phyloP scores from a whole-genome alignment of 176 grass and related monocot species.

The Olyra latifolia region DNA sequence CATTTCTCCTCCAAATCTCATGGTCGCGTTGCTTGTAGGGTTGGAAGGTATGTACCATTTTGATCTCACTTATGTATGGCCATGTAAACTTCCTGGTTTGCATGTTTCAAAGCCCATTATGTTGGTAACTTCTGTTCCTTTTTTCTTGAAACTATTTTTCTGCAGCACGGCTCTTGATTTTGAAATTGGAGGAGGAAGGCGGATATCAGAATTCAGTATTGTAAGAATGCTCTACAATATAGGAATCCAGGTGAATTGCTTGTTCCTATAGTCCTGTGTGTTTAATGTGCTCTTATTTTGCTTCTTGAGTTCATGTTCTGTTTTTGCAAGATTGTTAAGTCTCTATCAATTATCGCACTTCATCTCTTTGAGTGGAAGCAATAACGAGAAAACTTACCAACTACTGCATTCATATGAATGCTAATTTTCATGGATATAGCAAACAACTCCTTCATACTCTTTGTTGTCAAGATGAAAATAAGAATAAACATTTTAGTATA shows the following conservation, averaged over 20 bases:
- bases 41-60: constrained; percentile 75
- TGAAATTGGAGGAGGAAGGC: constrained; percentile 94
- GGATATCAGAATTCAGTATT: constrained; percentile 87
- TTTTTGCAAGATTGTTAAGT: background rate
- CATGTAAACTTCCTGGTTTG: background rate
- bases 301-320: background rate
- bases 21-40: constrained; percentile 67
- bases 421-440: constrained; percentile 11
- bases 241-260: constrained; percentile 82
- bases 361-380: background rate
- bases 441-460: background rate
- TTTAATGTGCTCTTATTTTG: constrained; percentile 22
- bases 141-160: constrained; percentile 38
- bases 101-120: constrained; percentile 3
- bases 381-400: background rate
- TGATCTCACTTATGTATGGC: constrained; percentile 20
- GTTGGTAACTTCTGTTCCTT: constrained; percentile 10
- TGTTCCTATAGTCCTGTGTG: background rate
- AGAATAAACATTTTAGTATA: background rate
- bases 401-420: background rate
- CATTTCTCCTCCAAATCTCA: constrained; percentile 84
- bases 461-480: constrained; percentile 1
- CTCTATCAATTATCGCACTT: background rate
- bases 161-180: constrained; percentile 78
- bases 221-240: constrained; percentile 89